Evolutionary conservation across 169 alveolate genomes (phyloP).

Genomic region (Plasmodium vivax): DNA sequence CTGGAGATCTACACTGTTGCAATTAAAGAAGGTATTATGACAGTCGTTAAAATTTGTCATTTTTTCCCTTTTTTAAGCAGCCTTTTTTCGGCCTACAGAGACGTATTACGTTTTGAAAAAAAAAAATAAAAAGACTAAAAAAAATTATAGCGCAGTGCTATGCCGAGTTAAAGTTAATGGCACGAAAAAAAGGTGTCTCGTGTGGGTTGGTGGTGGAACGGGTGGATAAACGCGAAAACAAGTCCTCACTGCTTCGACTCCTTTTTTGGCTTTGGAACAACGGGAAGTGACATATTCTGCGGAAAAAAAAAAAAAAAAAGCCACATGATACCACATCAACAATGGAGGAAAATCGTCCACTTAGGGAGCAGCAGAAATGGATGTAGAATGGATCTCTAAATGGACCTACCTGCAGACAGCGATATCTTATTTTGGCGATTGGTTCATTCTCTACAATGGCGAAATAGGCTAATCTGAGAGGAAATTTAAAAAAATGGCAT

Average conservation of each 20-base stretch:
- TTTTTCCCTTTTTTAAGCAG: not conserved
- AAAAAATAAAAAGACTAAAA: not conserved
- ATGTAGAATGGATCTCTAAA: not conserved
- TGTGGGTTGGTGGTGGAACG: not conserved
- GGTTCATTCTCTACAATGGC: slow-evolving; percentile 92
- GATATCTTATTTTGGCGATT: slow-evolving; percentile 87
- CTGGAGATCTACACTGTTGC: not conserved
- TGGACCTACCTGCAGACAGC: slow-evolving; percentile 85
- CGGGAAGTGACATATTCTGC: slow-evolving; percentile 71
- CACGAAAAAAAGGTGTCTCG: not conserved
- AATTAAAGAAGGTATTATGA: not conserved
- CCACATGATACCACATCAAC: not conserved
- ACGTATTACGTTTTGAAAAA: not conserved
- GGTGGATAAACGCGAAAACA: not conserved
- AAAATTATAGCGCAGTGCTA: not conserved
- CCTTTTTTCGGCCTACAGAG: not conserved
- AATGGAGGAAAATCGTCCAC: not conserved
- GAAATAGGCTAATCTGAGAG: slow-evolving; percentile 89
- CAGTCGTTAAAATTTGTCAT: not conserved
- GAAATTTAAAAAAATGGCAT: not conserved
- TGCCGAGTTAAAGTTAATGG: not conserved
- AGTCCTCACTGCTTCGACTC: slow-evolving; percentile 10
- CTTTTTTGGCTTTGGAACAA: slow-evolving; percentile 41
- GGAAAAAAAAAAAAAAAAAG: not conserved
- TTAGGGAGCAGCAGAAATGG: not conserved